Conservation (phyloP, 2,329 filamentous ascomycete species). For the Canariomyces notabilis region DNA sequence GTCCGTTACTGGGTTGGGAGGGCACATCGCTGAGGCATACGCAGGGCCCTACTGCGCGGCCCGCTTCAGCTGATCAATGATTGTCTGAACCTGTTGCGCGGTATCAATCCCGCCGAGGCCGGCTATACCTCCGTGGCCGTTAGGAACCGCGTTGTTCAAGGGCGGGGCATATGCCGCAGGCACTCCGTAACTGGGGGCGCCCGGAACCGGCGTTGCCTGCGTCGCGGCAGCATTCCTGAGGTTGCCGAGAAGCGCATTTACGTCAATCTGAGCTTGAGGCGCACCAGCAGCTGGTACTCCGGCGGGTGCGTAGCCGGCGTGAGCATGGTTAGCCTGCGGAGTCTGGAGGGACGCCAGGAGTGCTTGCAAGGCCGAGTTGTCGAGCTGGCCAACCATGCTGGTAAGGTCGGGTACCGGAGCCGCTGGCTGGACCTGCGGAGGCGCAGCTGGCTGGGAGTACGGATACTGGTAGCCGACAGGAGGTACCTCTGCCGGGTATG, state of each 20-base stretch:
- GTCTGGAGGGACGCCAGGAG: constrained; percentile 32
- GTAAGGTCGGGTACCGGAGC: constrained; percentile 19
- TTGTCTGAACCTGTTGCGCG: constrained; percentile 24
- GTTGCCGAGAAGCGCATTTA: constrained; percentile 43
- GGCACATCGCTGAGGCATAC: background rate
- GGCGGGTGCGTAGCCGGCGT: constrained; percentile 18
- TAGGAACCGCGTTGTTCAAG: background rate
- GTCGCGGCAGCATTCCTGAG: constrained; percentile 28
- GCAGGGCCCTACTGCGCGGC: constrained; percentile 6
- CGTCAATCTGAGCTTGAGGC: constrained; percentile 35
- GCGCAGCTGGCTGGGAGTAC: constrained; percentile 19
- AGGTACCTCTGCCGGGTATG: constrained; percentile 18
- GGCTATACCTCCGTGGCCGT: background rate
- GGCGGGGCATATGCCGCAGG: constrained; percentile 7
- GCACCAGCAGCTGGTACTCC: constrained; percentile 18
- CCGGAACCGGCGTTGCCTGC: constrained; percentile 1
- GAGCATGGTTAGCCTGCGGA: constrained; percentile 28
- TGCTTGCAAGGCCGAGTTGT: constrained; percentile 31
- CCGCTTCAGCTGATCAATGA: constrained; percentile 25
- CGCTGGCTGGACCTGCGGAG: constrained; percentile 20
- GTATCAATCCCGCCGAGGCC: constrained; percentile 13
- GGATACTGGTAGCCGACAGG: constrained; percentile 18
- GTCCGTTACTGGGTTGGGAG: too few species aligned
- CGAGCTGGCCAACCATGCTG: constrained; percentile 27
- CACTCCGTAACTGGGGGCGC: constrained; percentile 9